Conservation (phyloP, 2,329 filamentous ascomycete genomes). For the Paracoccidioides lutzii region DNA sequence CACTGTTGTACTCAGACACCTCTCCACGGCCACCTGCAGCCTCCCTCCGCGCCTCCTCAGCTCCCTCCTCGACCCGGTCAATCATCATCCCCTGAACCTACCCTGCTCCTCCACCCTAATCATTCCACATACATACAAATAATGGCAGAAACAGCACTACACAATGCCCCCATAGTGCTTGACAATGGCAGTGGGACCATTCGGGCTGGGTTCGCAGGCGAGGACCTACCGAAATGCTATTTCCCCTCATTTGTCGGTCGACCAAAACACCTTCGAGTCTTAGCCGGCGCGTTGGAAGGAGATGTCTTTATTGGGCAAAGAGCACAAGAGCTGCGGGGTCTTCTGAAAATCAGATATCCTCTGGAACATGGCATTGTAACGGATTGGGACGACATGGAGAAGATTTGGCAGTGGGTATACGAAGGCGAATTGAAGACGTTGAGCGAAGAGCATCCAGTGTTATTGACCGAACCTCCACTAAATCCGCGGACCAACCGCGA, state of each 20-base stretch:
- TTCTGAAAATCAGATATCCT: conserved; percentile 92
- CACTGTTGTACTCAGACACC: neutral
- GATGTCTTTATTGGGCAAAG: conserved; percentile 94
- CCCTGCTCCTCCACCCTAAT: conserved; percentile 5
- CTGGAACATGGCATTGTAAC: conserved; percentile 97
- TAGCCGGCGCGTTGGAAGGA: conserved; percentile 91
- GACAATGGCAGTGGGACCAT: conserved; percentile 99
- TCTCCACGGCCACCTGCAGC: neutral
- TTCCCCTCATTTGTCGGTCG: conserved; percentile 96
- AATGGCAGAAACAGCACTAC: conserved; percentile 58
- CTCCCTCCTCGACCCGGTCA: conserved; percentile 7
- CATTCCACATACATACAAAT: conserved; percentile 13
- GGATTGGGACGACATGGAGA: conserved; percentile 99
- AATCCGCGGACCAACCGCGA: conserved; percentile 95
- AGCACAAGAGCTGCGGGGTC: conserved; percentile 76
- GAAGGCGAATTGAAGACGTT: conserved; percentile 90
- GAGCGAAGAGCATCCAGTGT: conserved; percentile 96
- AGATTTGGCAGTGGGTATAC: conserved; percentile 98
- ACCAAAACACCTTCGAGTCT: conserved; percentile 85
- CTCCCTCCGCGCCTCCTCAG: neutral
- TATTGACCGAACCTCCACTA: conserved; percentile 88
- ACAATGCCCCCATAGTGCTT: conserved; percentile 96
- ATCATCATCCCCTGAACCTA: neutral
- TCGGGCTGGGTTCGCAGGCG: conserved; percentile 88
- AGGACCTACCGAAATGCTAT: conserved; percentile 90